Evolutionary conservation across 73 alveolate species (phyloP).

Genomic region (Breviolum minutum): DNA sequence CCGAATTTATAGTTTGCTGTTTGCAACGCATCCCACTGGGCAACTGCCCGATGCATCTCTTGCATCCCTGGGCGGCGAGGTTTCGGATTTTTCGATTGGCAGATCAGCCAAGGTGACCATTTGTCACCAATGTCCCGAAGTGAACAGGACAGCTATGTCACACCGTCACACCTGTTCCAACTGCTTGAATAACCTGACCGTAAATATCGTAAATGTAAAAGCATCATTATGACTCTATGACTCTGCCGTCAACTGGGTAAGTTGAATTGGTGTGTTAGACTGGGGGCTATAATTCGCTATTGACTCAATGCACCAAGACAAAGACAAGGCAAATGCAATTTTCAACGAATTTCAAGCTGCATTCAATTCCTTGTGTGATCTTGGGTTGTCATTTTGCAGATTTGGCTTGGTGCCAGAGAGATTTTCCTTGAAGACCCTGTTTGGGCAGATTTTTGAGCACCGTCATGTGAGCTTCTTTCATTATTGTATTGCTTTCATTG

Average conservation of each 20-base stretch:
- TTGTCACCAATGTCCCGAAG: background rate
- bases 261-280: background rate
- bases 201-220: background rate
- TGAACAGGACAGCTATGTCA: conserved; percentile 10
- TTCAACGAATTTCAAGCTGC: too few relatives aligned
- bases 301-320: background rate
- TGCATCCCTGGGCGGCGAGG: too few relatives aligned
- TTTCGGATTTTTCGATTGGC: too few relatives aligned
- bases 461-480: background rate
- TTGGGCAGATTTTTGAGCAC: conserved; percentile 38
- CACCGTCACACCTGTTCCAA: background rate
- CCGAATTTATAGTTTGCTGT: too few relatives aligned
- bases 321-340: background rate
- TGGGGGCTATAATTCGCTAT: conserved; percentile 23
- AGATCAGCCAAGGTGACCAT: too few relatives aligned
- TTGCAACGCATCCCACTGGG: too few relatives aligned
- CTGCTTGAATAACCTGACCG: background rate
- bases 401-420: background rate
- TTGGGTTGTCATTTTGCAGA: too few relatives aligned
- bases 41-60: too few relatives aligned
- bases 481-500: background rate
- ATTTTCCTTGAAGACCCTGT: background rate
- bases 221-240: background rate
- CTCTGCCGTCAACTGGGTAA: background rate
- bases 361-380: too few relatives aligned